Conservation (phyloP, 2,329 filamentous ascomycete species). For the Ceratocystis lukuohia region DNA sequence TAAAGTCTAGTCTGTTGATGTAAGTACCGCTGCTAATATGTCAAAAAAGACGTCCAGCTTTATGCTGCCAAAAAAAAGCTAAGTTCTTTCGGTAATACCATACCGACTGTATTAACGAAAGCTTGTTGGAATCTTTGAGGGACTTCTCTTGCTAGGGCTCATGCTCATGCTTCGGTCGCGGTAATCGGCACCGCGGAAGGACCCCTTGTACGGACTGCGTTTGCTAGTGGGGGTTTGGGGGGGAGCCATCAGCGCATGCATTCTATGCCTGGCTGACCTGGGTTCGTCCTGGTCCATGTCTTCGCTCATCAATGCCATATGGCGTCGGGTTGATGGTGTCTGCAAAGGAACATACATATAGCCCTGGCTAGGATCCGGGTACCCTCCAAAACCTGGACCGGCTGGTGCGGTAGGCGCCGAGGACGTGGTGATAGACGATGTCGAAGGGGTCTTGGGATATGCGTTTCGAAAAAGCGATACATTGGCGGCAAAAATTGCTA, state of each 20-base stretch:
- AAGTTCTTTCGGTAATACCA: not conserved
- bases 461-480: slow-evolving; percentile 28
- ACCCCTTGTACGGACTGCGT: slow-evolving; percentile 8
- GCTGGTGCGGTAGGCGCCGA: slow-evolving; percentile 1
- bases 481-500: slow-evolving; percentile 39
- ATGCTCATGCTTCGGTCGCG: slow-evolving; percentile 16
- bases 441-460: not conserved
- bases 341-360: slow-evolving; percentile 33
- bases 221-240: slow-evolving; percentile 15
- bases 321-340: slow-evolving; percentile 29
- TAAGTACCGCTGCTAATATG: too few relatives aligned
- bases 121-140: slow-evolving; percentile 4
- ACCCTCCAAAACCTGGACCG: slow-evolving; percentile 1
- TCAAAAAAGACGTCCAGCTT: too few relatives aligned
- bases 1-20: too few relatives aligned
- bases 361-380: slow-evolving; percentile 25
- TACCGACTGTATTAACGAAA: not conserved
- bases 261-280: slow-evolving; percentile 12
- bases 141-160: slow-evolving; percentile 19
- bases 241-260: slow-evolving; percentile 14
- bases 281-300: slow-evolving; percentile 13
- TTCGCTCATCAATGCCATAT: slow-evolving; percentile 20
- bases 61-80: not conserved
- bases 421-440: not conserved
- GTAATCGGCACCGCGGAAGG: slow-evolving; percentile 12